These are phyloP conservation scores for Kingdonia uniflora DNA, from an alignment of 164 flowering plant genomes.

Conservation along the genomic window DNA sequence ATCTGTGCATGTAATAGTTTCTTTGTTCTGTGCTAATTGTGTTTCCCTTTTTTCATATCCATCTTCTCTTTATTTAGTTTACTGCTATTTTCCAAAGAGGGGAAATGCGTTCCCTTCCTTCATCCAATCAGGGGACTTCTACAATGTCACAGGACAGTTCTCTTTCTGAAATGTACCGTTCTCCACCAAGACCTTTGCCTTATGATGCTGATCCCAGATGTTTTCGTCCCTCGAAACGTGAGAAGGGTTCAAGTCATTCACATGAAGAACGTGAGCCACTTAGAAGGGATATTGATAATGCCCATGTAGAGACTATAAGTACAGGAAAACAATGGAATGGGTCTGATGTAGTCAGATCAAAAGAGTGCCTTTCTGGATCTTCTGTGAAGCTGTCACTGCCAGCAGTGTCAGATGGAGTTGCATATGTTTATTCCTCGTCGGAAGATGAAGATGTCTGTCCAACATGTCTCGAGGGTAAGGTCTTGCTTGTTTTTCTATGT, in stretches of 20 bases:
- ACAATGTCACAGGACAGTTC: constrained; percentile 50
- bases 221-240: constrained; percentile 56
- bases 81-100: constrained; percentile 56
- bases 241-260: constrained; percentile 82
- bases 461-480: constrained; percentile 91
- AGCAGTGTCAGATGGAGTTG: constrained; percentile 30
- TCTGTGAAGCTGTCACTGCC: constrained; percentile 37
- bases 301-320: constrained; percentile 30
- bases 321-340: constrained; percentile 53
- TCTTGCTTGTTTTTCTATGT: background rate
- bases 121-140: constrained; percentile 56
- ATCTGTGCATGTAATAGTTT: too few relatives aligned
- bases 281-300: constrained; percentile 37
- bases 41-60: too few relatives aligned
- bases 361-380: constrained; percentile 37
- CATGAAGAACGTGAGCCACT: constrained; percentile 79
- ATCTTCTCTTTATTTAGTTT: constrained; percentile 71
- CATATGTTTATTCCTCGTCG: constrained; percentile 47
- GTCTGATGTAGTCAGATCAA: constrained; percentile 44
- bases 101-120: constrained; percentile 47
- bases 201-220: constrained; percentile 69
- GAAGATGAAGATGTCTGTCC: constrained; percentile 99
- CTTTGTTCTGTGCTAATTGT: too few relatives aligned
- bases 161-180: constrained; percentile 54
- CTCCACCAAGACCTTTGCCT: constrained; percentile 48